Conservation (phyloP, 2,329 filamentous ascomycete species). For the Mollisiaceae sp. region DNA sequence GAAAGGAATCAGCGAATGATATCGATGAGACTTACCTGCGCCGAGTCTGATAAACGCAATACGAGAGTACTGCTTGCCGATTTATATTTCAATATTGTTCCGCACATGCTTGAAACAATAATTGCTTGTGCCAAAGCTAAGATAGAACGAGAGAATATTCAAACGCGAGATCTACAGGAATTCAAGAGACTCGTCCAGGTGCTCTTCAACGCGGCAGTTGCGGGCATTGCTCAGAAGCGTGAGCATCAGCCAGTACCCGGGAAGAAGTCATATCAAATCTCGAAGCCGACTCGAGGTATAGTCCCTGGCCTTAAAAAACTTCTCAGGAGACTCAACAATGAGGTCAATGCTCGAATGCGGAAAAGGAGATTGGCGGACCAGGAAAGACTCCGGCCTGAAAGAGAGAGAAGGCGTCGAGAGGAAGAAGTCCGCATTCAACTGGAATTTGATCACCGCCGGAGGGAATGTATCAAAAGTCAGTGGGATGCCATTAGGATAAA, state of each 20-base stretch:
- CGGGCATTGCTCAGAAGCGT: neutral
- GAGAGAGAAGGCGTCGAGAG: neutral
- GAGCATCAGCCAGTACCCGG: neutral
- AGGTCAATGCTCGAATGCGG: neutral
- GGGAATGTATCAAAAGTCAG: neutral
- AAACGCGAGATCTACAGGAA: neutral
- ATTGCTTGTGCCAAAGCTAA: neutral
- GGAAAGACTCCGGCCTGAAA: neutral
- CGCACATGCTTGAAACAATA: neutral
- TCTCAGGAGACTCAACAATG: neutral
- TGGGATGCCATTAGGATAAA: neutral
- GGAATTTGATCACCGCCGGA: neutral
- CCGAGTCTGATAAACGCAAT: neutral
- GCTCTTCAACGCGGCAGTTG: neutral
- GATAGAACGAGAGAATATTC: neutral
- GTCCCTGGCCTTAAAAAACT: neutral
- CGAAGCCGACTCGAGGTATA: neutral
- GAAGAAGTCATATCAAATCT: neutral
- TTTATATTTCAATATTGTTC: conserved; percentile 1
- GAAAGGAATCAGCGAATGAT: neutral
- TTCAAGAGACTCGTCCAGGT: neutral
- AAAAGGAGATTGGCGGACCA: neutral
- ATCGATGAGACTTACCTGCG: neutral
- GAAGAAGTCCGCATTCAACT: neutral
- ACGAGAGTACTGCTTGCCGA: neutral